These are phyloP conservation scores for Fusarium sp. DNA, from an alignment of 2,329 filamentous ascomycete species.

Conservation along the genomic window DNA sequence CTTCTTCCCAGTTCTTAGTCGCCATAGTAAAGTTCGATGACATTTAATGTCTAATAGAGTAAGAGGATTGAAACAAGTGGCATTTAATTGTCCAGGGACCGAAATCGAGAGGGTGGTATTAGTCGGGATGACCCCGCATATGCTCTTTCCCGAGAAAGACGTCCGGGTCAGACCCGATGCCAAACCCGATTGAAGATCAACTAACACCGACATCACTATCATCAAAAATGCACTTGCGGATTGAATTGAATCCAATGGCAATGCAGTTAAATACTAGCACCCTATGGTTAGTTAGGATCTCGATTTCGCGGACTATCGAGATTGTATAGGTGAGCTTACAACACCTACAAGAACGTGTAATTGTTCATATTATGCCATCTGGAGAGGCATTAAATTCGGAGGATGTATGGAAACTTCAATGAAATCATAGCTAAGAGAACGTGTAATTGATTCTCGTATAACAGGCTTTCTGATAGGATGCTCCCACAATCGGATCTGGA, in stretches of 20 bases:
- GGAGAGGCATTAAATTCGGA: accelerated
- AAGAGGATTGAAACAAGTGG: background rate
- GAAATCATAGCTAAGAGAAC: background rate
- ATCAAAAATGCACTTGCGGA: too few species aligned
- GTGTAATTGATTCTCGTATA: background rate
- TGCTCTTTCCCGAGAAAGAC: too few species aligned
- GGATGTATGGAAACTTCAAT: accelerated
- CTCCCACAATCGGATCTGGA: background rate
- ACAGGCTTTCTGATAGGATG: background rate
- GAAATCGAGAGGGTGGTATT: background rate
- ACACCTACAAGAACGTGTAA: background rate
- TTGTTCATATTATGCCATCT: accelerated
- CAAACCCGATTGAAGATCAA: background rate
- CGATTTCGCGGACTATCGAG: accelerated
- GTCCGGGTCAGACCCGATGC: background rate
- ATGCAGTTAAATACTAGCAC: too few species aligned
- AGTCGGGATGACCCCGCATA: background rate
- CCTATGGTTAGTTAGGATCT: too few species aligned
- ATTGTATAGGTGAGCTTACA: background rate
- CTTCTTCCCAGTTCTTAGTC: constrained; percentile 2
- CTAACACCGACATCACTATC: too few species aligned
- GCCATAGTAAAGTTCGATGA: background rate
- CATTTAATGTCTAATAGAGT: too few species aligned
- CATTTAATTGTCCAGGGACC: background rate
- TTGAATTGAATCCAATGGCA: too few species aligned